phyloP scores from a whole-genome alignment of 1,284 basidiomycete species.

The Fomitopsis palustris region DNA sequence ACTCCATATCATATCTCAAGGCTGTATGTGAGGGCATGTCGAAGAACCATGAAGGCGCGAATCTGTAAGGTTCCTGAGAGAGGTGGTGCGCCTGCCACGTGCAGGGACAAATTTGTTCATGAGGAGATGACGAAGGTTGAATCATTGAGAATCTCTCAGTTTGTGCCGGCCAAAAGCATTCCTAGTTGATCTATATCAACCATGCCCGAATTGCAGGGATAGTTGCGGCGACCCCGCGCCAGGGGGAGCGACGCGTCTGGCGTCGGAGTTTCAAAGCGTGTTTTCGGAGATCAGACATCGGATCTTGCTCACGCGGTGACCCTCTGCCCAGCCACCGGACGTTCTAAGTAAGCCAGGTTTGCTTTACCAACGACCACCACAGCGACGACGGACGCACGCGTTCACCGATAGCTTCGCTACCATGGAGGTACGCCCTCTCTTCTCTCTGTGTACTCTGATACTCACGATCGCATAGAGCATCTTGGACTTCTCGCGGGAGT shows the following conservation, averaged over 20 bases:
- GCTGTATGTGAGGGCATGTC: too few relatives aligned
- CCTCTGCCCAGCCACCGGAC: conserved; percentile 38
- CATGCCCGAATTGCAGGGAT: too few relatives aligned
- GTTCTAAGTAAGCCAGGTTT: conserved; percentile 18
- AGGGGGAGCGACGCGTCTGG: background rate
- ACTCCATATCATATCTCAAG: too few relatives aligned
- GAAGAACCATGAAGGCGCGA: too few relatives aligned
- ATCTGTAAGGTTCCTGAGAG: too few relatives aligned
- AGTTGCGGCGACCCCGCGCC: background rate
- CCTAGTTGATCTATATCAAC: too few relatives aligned
- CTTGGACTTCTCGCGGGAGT: conserved; percentile 32
- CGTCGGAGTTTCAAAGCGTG: conserved; percentile 7
- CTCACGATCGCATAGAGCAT: conserved; percentile 24
- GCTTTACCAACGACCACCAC: conserved; percentile 27
- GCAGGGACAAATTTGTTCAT: too few relatives aligned
- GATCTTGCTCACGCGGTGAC: conserved; percentile 21
- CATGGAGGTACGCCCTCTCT: conserved; percentile 34
- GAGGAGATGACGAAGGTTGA: too few relatives aligned
- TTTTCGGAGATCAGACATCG: conserved; percentile 3
- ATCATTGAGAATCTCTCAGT: too few relatives aligned
- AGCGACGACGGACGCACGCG: conserved; percentile 21
- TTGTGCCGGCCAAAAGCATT: too few relatives aligned
- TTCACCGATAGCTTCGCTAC: conserved; percentile 23
- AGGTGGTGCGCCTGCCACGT: too few relatives aligned
- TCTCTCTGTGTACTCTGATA: background rate